These are phyloP conservation scores for Cercophora sp. DNA, from an alignment of 495 filamentous ascomycete species.

Conservation along the genomic window DNA sequence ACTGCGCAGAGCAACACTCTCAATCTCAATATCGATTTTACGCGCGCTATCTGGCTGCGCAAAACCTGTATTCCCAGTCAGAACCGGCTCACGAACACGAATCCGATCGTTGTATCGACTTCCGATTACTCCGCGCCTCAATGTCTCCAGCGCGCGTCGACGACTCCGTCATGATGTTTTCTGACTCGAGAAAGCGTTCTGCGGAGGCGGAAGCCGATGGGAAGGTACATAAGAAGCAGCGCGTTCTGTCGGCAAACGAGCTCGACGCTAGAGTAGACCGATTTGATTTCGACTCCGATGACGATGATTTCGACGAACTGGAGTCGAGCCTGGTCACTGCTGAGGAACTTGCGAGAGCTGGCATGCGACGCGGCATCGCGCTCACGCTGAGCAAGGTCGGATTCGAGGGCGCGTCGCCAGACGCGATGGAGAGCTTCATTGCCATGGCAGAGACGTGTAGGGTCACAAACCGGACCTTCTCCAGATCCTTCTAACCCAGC, in stretches of 20 bases:
- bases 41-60: no score
- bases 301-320: constrained; percentile 5
- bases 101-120: no score
- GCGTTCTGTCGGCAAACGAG: no score
- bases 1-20: no score
- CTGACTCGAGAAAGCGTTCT: constrained; percentile 27
- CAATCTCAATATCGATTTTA: no score
- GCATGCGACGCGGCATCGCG: constrained; percentile 36
- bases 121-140: no score
- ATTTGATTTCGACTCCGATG: not conserved
- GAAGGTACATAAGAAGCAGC: constrained; percentile 29
- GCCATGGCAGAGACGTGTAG: constrained; percentile 38
- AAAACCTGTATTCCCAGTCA: no score
- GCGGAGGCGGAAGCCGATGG: constrained; percentile 19
- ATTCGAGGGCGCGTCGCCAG: constrained; percentile 35
- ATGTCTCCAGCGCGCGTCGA: constrained; percentile 13
- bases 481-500: constrained; percentile 10
- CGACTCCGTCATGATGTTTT: constrained; percentile 12
- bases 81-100: no score
- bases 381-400: constrained; percentile 38
- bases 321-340: constrained; percentile 6
- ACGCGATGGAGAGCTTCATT: constrained; percentile 43
- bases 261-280: no score
- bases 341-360: constrained; percentile 33
- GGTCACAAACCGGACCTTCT: not conserved